Percentiles rank a stretch among this genome's conserved stretches.
phyloP scores from a whole-genome alignment of 1,284 basidiomycete species.

The Ceratorhiza oryzae-sativae region DNA sequence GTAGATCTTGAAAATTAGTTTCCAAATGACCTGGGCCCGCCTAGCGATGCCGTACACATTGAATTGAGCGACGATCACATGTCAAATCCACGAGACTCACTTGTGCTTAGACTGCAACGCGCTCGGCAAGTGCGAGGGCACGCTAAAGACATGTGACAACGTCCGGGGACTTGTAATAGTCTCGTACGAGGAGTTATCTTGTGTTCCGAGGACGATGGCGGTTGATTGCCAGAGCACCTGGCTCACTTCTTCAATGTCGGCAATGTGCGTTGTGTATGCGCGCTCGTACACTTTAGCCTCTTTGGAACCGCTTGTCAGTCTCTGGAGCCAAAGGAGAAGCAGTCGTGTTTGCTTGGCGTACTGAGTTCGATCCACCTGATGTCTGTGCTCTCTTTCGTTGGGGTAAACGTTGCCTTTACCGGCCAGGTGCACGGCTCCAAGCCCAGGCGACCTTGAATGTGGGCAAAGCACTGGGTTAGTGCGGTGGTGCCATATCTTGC shows the following conservation, averaged over 20 bases:
- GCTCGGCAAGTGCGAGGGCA: slow-evolving; percentile 27
- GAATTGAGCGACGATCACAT: neutral
- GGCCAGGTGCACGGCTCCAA: slow-evolving; percentile 28
- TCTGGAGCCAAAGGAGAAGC: neutral
- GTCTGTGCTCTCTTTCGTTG: slow-evolving; percentile 31
- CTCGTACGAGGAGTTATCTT: slow-evolving; percentile 29
- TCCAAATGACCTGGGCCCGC: slow-evolving; percentile 36
- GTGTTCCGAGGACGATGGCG: slow-evolving; percentile 20
- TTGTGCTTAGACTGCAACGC: slow-evolving; percentile 35
- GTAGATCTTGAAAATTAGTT: slow-evolving; percentile 30
- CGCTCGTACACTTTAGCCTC: slow-evolving; percentile 35
- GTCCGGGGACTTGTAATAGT: slow-evolving; percentile 11
- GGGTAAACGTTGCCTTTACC: slow-evolving; percentile 24
- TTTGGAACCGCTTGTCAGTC: slow-evolving; percentile 9
- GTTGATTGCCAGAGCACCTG: slow-evolving; percentile 36
- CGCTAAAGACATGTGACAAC: slow-evolving; percentile 30
- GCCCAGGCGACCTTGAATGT: slow-evolving; percentile 17
- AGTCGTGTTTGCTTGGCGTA: slow-evolving; percentile 2
- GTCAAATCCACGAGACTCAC: neutral
- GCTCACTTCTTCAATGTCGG: slow-evolving; percentile 37
- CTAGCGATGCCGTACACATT: neutral
- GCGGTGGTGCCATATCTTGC: neutral
- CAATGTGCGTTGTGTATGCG: slow-evolving; percentile 33
- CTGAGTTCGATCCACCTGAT: slow-evolving; percentile 35
- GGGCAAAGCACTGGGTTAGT: neutral